phyloP scores from a whole-genome alignment of 2,329 filamentous ascomycete genomes.

The Domatiomyces globalis region DNA sequence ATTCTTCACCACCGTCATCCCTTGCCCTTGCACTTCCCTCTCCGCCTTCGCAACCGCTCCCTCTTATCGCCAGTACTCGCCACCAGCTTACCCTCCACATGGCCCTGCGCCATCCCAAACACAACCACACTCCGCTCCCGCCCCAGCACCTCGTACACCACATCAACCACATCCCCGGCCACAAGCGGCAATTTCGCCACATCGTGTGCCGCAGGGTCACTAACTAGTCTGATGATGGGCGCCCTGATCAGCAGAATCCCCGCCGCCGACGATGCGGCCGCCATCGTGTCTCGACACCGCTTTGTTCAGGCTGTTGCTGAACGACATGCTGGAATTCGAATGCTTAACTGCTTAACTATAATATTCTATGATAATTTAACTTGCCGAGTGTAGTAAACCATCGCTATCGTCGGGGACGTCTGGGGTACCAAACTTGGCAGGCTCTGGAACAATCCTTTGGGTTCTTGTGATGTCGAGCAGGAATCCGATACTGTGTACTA shows the following conservation, averaged over 20 bases:
- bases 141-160: background rate
- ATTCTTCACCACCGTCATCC: background rate
- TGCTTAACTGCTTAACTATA: no score
- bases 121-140: background rate
- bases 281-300: background rate
- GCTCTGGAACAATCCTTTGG: no score
- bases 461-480: no score
- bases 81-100: background rate
- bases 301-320: background rate
- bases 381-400: no score
- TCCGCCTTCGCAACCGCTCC: background rate
- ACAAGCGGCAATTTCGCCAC: background rate
- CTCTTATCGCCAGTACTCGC: background rate
- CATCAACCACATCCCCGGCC: background rate
- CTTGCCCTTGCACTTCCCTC: background rate
- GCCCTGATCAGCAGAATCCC: background rate
- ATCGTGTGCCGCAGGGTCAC: slow-evolving; percentile 1
- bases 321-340: no score
- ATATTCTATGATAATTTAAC: no score
- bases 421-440: no score
- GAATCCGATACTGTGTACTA: no score
- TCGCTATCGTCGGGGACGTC: no score
- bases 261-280: background rate
- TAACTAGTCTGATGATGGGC: background rate
- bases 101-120: slow-evolving; percentile 1